Conservation (phyloP, 148 eudicot genomes). For the Rhododendron ferrugineum region DNA sequence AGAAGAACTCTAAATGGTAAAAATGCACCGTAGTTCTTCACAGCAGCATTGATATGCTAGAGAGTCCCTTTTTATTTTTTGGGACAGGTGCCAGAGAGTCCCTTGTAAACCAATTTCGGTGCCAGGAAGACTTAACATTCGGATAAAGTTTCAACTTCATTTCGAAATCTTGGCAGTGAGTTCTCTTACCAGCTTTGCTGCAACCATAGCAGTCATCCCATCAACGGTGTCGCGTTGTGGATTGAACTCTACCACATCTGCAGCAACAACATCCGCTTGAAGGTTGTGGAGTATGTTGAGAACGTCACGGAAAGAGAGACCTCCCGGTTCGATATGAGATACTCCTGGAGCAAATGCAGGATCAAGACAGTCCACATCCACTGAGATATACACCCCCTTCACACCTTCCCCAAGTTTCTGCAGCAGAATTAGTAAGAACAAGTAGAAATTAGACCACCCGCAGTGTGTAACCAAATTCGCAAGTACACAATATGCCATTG, state of each 20-base stretch:
- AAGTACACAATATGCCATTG: background rate
- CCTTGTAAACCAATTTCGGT: background rate
- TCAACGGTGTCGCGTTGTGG: conserved; percentile 97
- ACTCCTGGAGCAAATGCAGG: conserved; percentile 98
- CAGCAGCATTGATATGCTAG: background rate
- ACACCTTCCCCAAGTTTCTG: conserved; percentile 98
- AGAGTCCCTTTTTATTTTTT: background rate
- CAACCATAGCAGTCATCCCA: conserved; percentile 99
- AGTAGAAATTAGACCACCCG: background rate
- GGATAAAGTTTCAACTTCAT: conserved; percentile 18
- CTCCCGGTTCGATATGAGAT: conserved; percentile 94
- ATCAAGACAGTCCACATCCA: conserved; percentile 86
- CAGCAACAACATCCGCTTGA: conserved; percentile 81
- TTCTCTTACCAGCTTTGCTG: conserved; percentile 90
- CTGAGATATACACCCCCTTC: conserved; percentile 84
- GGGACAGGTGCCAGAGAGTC: background rate
- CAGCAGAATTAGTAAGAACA: background rate
- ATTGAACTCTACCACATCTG: conserved; percentile 93
- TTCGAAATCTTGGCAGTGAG: conserved; percentile 81
- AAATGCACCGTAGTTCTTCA: background rate
- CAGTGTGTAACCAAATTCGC: background rate
- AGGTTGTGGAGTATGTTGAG: conserved; percentile 91
- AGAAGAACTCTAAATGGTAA: background rate
- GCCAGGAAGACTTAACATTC: background rate
- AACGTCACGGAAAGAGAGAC: conserved; percentile 87